Evolutionary conservation across 257 asterid genomes (phyloP).

Genomic region (Solanum appendiculatum): DNA sequence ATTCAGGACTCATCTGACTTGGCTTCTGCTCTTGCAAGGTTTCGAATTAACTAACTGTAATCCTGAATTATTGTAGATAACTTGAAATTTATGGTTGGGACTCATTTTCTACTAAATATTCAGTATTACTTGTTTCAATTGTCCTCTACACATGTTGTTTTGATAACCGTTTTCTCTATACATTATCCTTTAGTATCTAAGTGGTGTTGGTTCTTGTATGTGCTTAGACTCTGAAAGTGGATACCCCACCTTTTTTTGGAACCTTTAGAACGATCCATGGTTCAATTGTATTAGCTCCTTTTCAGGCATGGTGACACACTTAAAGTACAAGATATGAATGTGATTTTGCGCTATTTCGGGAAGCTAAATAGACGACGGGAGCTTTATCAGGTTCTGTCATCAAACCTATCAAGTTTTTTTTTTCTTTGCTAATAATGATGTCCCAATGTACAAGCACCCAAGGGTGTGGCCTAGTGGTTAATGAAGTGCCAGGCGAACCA

Average conservation of each 20-base stretch:
- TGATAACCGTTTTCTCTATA: not conserved
- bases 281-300: conserved; percentile 2
- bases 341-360: conserved; percentile 75
- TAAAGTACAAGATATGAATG: conserved; percentile 71
- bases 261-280: not conserved
- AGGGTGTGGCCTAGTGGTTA: not conserved
- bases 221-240: not conserved
- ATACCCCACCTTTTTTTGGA: not conserved
- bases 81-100: not conserved
- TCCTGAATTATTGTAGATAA: not conserved
- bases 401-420: not conserved
- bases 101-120: not conserved
- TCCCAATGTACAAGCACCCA: not conserved
- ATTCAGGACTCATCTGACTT: conserved; percentile 56
- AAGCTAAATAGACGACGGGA: conserved; percentile 60
- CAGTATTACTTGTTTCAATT: not conserved
- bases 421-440: not conserved
- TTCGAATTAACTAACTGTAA: not conserved
- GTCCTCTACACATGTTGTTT: not conserved
- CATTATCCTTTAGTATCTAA: not conserved
- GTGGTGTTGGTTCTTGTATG: not conserved
- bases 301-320: conserved; percentile 59
- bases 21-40: conserved; percentile 79
- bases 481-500: not conserved
- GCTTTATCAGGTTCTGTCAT: conserved; percentile 54